These are phyloP conservation scores for Albizia julibrissin DNA, from an alignment of 306 rosid genomes.

Conservation along the genomic window DNA sequence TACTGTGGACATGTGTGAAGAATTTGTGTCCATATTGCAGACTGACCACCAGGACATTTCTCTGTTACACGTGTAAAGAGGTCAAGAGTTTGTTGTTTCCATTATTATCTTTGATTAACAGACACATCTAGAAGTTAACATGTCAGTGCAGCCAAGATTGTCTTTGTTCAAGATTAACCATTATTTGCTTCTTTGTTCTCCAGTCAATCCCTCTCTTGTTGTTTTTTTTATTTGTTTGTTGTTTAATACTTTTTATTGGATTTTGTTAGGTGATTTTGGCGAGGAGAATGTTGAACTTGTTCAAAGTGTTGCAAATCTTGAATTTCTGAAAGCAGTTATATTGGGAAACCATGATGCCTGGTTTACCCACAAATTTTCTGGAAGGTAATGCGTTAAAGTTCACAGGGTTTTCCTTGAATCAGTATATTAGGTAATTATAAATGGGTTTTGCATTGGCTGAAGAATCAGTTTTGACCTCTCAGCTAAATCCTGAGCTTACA, in stretches of 20 bases:
- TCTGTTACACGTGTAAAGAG: constrained; percentile 8
- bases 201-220: neutral
- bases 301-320: constrained; percentile 65
- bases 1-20: constrained; percentile 23
- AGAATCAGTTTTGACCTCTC: neutral
- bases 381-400: constrained; percentile 54
- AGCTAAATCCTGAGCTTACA: neutral
- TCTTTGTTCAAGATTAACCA: constrained; percentile 13
- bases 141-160: constrained; percentile 14
- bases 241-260: constrained; percentile 19
- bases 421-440: neutral
- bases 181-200: constrained; percentile 24
- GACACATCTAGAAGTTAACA: constrained; percentile 16
- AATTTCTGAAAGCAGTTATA: constrained; percentile 74
- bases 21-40: constrained; percentile 5
- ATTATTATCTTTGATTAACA: neutral
- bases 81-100: constrained; percentile 17
- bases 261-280: constrained; percentile 84
- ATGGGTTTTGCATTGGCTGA: neutral
- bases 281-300: constrained; percentile 89
- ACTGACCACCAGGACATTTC: constrained; percentile 22
- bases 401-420: constrained; percentile 20
- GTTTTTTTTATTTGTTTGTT: constrained; percentile 4
- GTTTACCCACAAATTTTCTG: constrained; percentile 74
- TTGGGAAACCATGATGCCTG: constrained; percentile 95